Evolutionary conservation across 2,329 filamentous ascomycete species (phyloP).

Genomic region (Fusarium multiceps): DNA sequence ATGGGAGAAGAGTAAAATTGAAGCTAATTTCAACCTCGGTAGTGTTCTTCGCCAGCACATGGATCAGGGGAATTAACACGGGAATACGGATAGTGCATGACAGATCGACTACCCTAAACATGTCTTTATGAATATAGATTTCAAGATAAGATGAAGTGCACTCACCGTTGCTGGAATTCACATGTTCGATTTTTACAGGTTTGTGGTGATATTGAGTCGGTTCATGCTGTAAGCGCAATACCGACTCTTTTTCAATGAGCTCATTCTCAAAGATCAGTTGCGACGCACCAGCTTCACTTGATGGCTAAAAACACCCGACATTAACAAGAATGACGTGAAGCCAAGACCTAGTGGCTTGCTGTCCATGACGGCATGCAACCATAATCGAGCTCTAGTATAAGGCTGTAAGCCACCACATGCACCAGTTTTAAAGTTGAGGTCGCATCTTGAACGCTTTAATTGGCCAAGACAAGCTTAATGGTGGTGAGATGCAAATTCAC

Average conservation of each 20-base stretch:
- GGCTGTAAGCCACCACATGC: not conserved
- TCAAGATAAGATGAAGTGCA: not conserved
- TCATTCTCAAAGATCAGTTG: not conserved
- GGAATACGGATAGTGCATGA: not conserved
- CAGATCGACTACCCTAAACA: not conserved
- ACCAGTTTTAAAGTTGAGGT: not conserved
- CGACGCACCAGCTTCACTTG: not conserved
- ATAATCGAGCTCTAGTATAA: not conserved
- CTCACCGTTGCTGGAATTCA: too few species aligned
- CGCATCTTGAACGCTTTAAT: not conserved
- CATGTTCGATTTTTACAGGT: too few species aligned
- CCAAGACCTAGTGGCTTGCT: conserved; percentile 1
- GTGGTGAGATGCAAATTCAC: not conserved
- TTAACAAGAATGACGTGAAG: conserved; percentile 9
- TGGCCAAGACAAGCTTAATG: not conserved
- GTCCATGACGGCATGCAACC: not conserved
- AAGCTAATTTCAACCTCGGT: not conserved
- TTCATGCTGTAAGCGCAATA: too few species aligned
- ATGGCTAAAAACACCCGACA: not conserved
- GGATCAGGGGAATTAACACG: not conserved
- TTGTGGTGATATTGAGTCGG: too few species aligned
- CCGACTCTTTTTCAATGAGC: not conserved
- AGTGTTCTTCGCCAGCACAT: not conserved
- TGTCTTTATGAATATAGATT: not conserved
- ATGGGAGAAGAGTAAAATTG: not conserved